These are phyloP conservation scores for Rhodotorula babjevae DNA, from an alignment of 768 basidiomycete species.

Conservation along the genomic window DNA sequence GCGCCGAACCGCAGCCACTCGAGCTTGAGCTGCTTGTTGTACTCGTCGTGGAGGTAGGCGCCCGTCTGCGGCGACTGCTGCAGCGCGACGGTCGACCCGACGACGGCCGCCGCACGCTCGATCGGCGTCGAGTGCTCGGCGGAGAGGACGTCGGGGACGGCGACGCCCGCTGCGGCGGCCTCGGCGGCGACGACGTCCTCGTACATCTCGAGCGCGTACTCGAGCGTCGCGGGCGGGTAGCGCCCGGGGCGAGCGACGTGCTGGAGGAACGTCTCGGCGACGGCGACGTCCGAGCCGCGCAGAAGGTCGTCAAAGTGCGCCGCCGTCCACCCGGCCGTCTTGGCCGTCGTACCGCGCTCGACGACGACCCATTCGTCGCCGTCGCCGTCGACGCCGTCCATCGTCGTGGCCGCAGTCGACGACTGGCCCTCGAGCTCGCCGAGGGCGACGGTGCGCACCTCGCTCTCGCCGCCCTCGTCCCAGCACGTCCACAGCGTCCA, in stretches of 20 bases:
- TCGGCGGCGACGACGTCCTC: slow-evolving; percentile 62
- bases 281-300: slow-evolving; percentile 55
- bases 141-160: slow-evolving; percentile 50
- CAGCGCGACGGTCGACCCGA: slow-evolving; percentile 77
- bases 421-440: slow-evolving; percentile 40
- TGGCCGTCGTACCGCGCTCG: slow-evolving; percentile 21
- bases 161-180: slow-evolving; percentile 52
- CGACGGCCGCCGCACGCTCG: slow-evolving; percentile 73
- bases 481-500: slow-evolving; percentile 65
- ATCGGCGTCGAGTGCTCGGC: slow-evolving; percentile 63
- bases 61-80: slow-evolving; percentile 72
- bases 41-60: slow-evolving; percentile 67
- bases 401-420: background rate
- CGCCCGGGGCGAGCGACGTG: slow-evolving; percentile 80
- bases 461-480: slow-evolving; percentile 53
- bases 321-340: slow-evolving; percentile 54
- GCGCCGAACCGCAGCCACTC: slow-evolving; percentile 97
- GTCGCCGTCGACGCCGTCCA: slow-evolving; percentile 16
- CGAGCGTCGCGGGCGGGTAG: slow-evolving; percentile 76
- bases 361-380: slow-evolving; percentile 43
- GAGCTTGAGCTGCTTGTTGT: slow-evolving; percentile 76
- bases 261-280: slow-evolving; percentile 72
- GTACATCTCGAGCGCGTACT: slow-evolving; percentile 77
- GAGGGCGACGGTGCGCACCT: slow-evolving; percentile 22
- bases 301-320: slow-evolving; percentile 83